Evolutionary conservation across 2,329 filamentous ascomycete genomes (phyloP).

Genomic region (Truncatella angustata): DNA sequence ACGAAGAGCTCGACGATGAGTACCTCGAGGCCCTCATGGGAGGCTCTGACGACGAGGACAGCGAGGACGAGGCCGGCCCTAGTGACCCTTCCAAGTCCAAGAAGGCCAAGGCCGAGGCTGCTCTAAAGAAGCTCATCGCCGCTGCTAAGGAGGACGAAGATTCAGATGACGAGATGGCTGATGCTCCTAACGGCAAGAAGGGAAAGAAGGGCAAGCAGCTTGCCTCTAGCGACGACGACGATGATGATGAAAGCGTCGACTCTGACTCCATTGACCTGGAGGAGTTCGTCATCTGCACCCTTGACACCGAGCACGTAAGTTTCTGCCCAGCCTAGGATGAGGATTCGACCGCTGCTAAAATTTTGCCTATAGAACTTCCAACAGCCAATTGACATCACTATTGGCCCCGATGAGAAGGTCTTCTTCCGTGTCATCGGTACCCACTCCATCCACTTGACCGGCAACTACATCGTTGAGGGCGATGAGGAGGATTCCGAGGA

Average conservation of each 20-base stretch:
- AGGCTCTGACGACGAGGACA: slow-evolving; percentile 47
- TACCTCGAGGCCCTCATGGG: slow-evolving; percentile 56
- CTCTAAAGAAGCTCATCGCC: slow-evolving; percentile 74
- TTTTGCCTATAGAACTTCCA: slow-evolving; percentile 72
- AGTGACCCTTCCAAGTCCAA: slow-evolving; percentile 89
- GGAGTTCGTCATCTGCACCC: slow-evolving; percentile 92
- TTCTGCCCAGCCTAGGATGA: slow-evolving; percentile 6
- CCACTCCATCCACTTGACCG: slow-evolving; percentile 87
- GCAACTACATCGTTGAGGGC: slow-evolving; percentile 85
- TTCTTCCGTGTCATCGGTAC: slow-evolving; percentile 91
- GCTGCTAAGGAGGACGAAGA: slow-evolving; percentile 60
- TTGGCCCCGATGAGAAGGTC: slow-evolving; percentile 83
- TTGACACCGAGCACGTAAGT: slow-evolving; percentile 86
- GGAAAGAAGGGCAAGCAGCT: slow-evolving; percentile 66
- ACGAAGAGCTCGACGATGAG: slow-evolving; percentile 67
- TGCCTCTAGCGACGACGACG: slow-evolving; percentile 43
- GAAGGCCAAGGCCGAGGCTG: slow-evolving; percentile 77
- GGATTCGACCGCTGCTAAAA: too few species aligned
- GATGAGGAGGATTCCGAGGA: slow-evolving; percentile 63
- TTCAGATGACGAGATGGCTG: slow-evolving; percentile 67
- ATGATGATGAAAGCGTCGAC: slow-evolving; percentile 51
- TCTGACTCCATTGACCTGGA: slow-evolving; percentile 69
- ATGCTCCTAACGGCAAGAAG: slow-evolving; percentile 53
- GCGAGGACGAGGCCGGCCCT: slow-evolving; percentile 69
- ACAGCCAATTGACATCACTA: slow-evolving; percentile 89